Evolutionary conservation across 2,329 filamentous ascomycete genomes (phyloP).

Genomic region (Didymella arachidicola): DNA sequence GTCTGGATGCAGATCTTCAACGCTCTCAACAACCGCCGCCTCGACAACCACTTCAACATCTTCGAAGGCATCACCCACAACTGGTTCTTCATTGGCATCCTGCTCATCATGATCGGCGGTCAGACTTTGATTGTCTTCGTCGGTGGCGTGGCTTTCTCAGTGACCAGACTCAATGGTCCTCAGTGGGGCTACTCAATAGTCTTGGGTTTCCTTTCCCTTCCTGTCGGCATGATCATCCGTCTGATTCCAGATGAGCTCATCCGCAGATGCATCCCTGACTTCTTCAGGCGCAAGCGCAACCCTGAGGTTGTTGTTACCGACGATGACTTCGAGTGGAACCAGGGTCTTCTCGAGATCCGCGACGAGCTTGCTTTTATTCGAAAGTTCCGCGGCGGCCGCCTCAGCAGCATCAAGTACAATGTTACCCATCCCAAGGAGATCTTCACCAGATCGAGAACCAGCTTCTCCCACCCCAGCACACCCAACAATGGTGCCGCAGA

Average conservation of each 20-base stretch:
- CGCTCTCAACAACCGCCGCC: constrained; percentile 92
- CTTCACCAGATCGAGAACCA: constrained; percentile 68
- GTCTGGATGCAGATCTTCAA: constrained; percentile 99
- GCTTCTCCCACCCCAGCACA: constrained; percentile 70
- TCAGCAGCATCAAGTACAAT: constrained; percentile 82
- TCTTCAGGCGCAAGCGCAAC: constrained; percentile 53
- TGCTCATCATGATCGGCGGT: constrained; percentile 83
- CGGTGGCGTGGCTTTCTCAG: constrained; percentile 81
- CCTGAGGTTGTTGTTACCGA: constrained; percentile 55
- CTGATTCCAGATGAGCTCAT: constrained; percentile 78
- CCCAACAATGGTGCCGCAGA: constrained; percentile 62
- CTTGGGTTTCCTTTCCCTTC: constrained; percentile 83
- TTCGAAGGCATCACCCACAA: constrained; percentile 88
- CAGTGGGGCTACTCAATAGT: constrained; percentile 91
- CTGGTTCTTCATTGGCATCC: constrained; percentile 88
- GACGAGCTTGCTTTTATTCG: constrained; percentile 84
- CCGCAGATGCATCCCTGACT: constrained; percentile 52
- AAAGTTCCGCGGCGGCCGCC: constrained; percentile 79
- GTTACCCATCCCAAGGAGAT: constrained; percentile 77
- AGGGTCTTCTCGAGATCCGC: constrained; percentile 75
- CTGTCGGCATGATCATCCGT: constrained; percentile 81
- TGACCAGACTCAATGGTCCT: constrained; percentile 70
- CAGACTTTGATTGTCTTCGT: constrained; percentile 91
- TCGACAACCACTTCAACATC: constrained; percentile 96
- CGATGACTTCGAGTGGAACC: constrained; percentile 68